Percentiles rank a stretch among this genome's conserved stretches.
These are phyloP conservation scores for Castanea crenata DNA, from an alignment of 306 rosid species.

Conservation along the genomic window DNA sequence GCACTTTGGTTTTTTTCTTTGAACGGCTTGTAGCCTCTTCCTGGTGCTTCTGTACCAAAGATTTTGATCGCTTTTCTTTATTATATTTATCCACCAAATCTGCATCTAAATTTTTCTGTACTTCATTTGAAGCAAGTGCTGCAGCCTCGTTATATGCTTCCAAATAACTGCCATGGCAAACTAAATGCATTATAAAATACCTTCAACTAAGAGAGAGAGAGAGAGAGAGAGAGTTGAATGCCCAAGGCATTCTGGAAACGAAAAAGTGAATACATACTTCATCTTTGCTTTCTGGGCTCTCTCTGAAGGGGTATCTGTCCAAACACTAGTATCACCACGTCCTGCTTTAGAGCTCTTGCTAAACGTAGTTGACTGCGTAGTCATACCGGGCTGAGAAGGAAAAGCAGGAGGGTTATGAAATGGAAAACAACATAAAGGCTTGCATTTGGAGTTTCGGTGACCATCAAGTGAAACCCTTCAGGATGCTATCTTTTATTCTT, in stretches of 20 bases:
- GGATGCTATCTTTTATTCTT: neutral
- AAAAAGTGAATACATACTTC: slow-evolving; percentile 46
- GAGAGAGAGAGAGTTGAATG: slow-evolving; percentile 10
- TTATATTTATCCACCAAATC: slow-evolving; percentile 87
- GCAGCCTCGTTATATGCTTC: slow-evolving; percentile 88
- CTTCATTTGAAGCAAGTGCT: slow-evolving; percentile 71
- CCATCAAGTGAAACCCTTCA: neutral
- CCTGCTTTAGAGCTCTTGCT: slow-evolving; percentile 73
- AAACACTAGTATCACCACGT: slow-evolving; percentile 82
- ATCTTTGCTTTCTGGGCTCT: slow-evolving; percentile 91
- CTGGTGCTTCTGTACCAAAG: slow-evolving; percentile 70
- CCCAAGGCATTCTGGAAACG: slow-evolving; percentile 15
- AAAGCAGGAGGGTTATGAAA: neutral
- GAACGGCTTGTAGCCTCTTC: slow-evolving; percentile 48
- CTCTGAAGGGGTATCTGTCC: slow-evolving; percentile 92
- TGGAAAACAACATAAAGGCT: neutral
- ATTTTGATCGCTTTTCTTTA: slow-evolving; percentile 72
- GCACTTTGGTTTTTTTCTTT: slow-evolving; percentile 65
- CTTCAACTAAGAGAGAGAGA: neutral
- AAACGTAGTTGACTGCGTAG: slow-evolving; percentile 69
- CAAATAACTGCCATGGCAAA: slow-evolving; percentile 60
- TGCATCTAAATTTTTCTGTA: slow-evolving; percentile 57
- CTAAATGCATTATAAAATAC: slow-evolving; percentile 17
- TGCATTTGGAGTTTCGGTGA: neutral
- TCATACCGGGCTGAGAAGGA: slow-evolving; percentile 69